phyloP scores from a whole-genome alignment of 805 yeast genomes.

The Wickerhamomyces strasburgensis region DNA sequence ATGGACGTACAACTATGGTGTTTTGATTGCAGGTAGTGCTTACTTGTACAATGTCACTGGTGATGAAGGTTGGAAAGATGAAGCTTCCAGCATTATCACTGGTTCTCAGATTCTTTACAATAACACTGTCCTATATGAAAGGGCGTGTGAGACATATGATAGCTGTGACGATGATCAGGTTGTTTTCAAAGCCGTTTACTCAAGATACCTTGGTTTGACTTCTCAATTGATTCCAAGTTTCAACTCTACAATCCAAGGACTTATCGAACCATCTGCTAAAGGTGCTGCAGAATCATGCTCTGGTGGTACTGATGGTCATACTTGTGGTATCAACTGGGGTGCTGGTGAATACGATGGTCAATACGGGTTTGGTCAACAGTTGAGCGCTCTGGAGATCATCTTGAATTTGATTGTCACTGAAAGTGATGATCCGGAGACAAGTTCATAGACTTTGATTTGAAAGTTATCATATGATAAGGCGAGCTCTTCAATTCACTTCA shows the following conservation, averaged over 20 bases:
- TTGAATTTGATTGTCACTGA: constrained; percentile 35
- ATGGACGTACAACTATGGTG: constrained; percentile 86
- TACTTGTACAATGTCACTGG: constrained; percentile 63
- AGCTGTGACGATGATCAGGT: constrained; percentile 82
- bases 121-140: constrained; percentile 62
- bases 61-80: constrained; percentile 50
- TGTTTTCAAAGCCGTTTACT: constrained; percentile 79
- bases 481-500: no score
- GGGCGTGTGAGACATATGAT: constrained; percentile 68
- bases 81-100: constrained; percentile 13
- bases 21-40: constrained; percentile 69
- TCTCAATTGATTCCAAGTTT: constrained; percentile 61
- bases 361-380: constrained; percentile 87
- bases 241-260: constrained; percentile 26
- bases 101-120: constrained; percentile 33
- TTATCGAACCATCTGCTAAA: constrained; percentile 44
- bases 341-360: constrained; percentile 59
- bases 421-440: neutral
- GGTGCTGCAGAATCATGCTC: constrained; percentile 83
- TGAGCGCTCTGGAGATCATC: constrained; percentile 70
- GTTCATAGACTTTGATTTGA: no score
- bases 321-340: constrained; percentile 86
- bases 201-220: constrained; percentile 70
- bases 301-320: constrained; percentile 81
- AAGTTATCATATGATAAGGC: no score